Percentiles rank a stretch among this genome's conserved stretches.
Conservation (phyloP, 345 rosid genomes). For the Atalantia buxifolia region DNA sequence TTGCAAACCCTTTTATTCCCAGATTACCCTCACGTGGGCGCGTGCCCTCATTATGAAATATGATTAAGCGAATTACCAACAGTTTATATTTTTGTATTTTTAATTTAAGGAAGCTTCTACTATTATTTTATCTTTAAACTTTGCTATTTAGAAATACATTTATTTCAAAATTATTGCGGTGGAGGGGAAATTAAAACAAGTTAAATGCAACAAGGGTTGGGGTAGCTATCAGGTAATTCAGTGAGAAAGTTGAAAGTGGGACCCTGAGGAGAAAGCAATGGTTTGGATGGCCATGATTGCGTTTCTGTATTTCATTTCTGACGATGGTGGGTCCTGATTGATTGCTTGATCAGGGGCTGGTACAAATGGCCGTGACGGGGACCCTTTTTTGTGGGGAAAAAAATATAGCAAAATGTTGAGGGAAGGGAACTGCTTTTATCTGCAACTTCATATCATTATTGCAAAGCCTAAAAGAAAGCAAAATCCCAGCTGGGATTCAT, state of each 20-base stretch:
- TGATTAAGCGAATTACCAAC: background rate
- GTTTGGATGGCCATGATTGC: conserved; percentile 13
- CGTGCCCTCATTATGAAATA: background rate
- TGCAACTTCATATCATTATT: no score
- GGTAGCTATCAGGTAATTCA: background rate
- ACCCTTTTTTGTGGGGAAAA: background rate
- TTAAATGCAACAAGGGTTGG: background rate
- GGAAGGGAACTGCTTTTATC: background rate
- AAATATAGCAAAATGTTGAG: background rate
- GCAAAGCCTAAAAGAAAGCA: no score
- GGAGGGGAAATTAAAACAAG: background rate
- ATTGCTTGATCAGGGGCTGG: background rate
- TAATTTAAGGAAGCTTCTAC: background rate
- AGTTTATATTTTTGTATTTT: background rate
- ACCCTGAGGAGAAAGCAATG: background rate
- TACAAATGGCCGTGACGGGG: background rate
- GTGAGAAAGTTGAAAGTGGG: background rate
- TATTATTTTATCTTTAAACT: background rate
- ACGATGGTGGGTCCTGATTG: background rate
- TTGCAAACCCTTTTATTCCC: background rate
- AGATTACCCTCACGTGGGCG: conserved; percentile 1
- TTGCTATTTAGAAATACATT: background rate
- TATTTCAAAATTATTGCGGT: no score
- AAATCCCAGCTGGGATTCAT: conserved; percentile 1
- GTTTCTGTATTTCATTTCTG: background rate